A percentile compares a stretch with the other conserved stretches of the same genome.
phyloP scores from a whole-genome alignment of 1,284 basidiomycete species.

The Neotropicomus parvogracilis region DNA sequence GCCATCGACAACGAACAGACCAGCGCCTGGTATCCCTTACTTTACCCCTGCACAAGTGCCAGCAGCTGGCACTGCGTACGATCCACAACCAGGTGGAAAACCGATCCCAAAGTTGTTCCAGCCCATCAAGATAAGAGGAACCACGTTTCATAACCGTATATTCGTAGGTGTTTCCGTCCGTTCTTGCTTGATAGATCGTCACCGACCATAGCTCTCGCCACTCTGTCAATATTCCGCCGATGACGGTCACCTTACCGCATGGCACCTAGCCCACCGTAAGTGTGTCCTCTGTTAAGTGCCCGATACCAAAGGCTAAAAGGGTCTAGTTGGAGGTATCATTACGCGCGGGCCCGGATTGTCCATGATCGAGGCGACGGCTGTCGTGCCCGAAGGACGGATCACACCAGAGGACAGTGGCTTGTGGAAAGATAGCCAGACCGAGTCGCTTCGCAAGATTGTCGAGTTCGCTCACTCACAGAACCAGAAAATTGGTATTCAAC shows the following conservation, averaged over 20 bases:
- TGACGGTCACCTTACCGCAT: slow-evolving; percentile 49
- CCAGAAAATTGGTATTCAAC: slow-evolving; percentile 73
- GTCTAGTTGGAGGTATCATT: slow-evolving; percentile 45
- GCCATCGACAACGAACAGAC: slow-evolving; percentile 24
- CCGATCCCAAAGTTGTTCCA: slow-evolving; percentile 59
- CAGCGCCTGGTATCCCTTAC: slow-evolving; percentile 43
- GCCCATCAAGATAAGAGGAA: slow-evolving; percentile 59
- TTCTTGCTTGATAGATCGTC: background rate
- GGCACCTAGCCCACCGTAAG: slow-evolving; percentile 51
- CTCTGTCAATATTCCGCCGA: slow-evolving; percentile 66
- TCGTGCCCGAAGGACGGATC: slow-evolving; percentile 57
- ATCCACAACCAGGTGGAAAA: slow-evolving; percentile 41
- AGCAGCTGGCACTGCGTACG: slow-evolving; percentile 46
- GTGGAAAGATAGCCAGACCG: slow-evolving; percentile 75
- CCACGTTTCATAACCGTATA: slow-evolving; percentile 70
- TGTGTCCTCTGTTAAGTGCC: background rate
- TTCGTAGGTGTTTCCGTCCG: slow-evolving; percentile 43
- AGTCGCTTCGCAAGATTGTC: slow-evolving; percentile 64
- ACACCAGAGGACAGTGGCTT: slow-evolving; percentile 56
- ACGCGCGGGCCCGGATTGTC: slow-evolving; percentile 50
- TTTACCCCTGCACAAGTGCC: slow-evolving; percentile 54
- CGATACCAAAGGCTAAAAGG: background rate
- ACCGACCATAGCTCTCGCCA: slow-evolving; percentile 40
- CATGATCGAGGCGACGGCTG: slow-evolving; percentile 59
- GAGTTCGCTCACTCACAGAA: slow-evolving; percentile 73